These are phyloP conservation scores for Penicillium brevicompactum DNA, from an alignment of 2,329 filamentous ascomycete species.

Conservation along the genomic window DNA sequence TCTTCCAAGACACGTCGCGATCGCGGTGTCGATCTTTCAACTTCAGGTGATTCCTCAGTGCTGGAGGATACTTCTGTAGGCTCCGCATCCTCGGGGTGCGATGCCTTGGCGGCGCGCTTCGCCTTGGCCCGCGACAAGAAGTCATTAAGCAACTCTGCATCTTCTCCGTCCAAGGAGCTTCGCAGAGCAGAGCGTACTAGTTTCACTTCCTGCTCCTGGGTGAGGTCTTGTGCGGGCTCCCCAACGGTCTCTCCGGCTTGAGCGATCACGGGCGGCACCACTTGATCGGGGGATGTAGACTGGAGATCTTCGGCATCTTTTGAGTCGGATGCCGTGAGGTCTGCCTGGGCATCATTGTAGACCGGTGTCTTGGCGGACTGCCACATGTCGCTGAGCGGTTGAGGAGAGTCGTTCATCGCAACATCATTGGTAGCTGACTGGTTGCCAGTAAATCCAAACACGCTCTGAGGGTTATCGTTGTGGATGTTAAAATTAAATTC, in stretches of 20 bases:
- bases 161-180: conserved; percentile 42
- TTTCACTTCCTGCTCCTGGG: conserved; percentile 34
- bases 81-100: conserved; percentile 23
- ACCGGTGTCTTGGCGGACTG: conserved; percentile 8
- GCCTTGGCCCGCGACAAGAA: conserved; percentile 46
- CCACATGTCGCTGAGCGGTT: conserved; percentile 2
- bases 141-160: conserved; percentile 42
- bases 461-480: conserved; percentile 9
- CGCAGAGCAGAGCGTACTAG: conserved; percentile 40
- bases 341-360: conserved; percentile 12
- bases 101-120: conserved; percentile 42
- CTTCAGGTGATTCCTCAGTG: conserved; percentile 18
- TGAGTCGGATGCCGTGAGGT: conserved; percentile 6
- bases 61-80: conserved; percentile 14
- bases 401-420: conserved; percentile 11
- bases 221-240: conserved; percentile 27
- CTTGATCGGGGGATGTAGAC: conserved; percentile 7
- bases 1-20: conserved; percentile 39
- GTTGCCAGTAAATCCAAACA: background rate
- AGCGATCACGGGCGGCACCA: background rate
- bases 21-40: conserved; percentile 32
- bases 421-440: conserved; percentile 10
- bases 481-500: conserved; percentile 22
- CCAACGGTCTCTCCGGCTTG: conserved; percentile 5
- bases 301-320: conserved; percentile 14